These are phyloP conservation scores for Trichoderma sp. DNA, from an alignment of 2,329 filamentous ascomycete species.

Conservation along the genomic window DNA sequence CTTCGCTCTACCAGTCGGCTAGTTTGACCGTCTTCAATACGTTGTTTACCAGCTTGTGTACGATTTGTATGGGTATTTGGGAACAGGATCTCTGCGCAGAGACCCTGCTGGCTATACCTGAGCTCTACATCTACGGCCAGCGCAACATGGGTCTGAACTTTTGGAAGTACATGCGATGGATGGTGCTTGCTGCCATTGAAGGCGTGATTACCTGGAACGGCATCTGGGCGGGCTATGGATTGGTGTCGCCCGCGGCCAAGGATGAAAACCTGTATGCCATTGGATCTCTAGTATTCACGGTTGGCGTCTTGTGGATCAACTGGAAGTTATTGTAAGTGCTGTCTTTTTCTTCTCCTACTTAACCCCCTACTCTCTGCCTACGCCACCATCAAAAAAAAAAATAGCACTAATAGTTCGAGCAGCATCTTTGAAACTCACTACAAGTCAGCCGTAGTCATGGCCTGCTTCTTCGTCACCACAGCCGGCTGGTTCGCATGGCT, in stretches of 20 bases:
- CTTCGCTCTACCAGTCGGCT: slow-evolving; percentile 83
- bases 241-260: slow-evolving; percentile 47
- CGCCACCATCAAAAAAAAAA: background rate
- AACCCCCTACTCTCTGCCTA: background rate
- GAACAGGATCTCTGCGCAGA: slow-evolving; percentile 83
- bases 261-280: slow-evolving; percentile 72
- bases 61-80: slow-evolving; percentile 87
- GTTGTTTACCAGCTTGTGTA: slow-evolving; percentile 83
- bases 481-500: slow-evolving; percentile 73
- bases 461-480: slow-evolving; percentile 56
- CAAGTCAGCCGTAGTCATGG: slow-evolving; percentile 63
- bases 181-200: slow-evolving; percentile 68
- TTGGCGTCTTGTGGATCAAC: slow-evolving; percentile 69
- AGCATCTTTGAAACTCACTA: slow-evolving; percentile 73
- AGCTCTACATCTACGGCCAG: slow-evolving; percentile 84
- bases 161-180: slow-evolving; percentile 71
- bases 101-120: slow-evolving; percentile 86
- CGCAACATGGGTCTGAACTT: slow-evolving; percentile 70
- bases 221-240: slow-evolving; percentile 50
- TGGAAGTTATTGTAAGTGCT: slow-evolving; percentile 68
- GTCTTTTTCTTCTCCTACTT: background rate
- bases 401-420: slow-evolving; percentile 24
- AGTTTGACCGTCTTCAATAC: slow-evolving; percentile 91
- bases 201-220: slow-evolving; percentile 72
- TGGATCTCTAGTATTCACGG: slow-evolving; percentile 68